phyloP scores from a whole-genome alignment of 73 alveolate genomes.

The Durusdinium trenchii region DNA sequence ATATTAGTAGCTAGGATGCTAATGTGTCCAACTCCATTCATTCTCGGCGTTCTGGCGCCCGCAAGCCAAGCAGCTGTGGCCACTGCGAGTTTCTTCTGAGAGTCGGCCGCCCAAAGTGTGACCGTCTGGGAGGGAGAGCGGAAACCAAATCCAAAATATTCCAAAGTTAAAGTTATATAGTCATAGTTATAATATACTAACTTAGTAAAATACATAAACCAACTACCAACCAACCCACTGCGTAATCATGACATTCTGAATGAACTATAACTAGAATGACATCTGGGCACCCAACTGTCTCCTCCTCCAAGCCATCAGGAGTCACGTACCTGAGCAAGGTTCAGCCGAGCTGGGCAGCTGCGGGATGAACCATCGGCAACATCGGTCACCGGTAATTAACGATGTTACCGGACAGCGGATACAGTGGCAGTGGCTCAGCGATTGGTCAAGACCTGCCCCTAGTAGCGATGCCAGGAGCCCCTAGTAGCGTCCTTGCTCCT shows the following conservation, averaged over 20 bases:
- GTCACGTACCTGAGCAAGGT: slow-evolving; percentile 15
- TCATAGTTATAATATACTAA: background rate
- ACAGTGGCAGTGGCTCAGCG: background rate
- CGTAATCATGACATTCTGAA: background rate
- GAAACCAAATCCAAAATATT: background rate
- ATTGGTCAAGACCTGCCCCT: background rate
- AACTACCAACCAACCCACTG: background rate
- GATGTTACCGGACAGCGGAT: too few relatives aligned
- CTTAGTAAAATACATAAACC: background rate
- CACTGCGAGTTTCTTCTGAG: slow-evolving; percentile 44
- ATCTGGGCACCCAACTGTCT: background rate
- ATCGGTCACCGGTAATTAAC: background rate
- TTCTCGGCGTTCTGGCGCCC: too few relatives aligned
- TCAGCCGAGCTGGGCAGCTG: background rate
- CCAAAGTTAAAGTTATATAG: background rate
- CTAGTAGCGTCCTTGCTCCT: background rate
- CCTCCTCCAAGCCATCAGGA: slow-evolving; percentile 32
- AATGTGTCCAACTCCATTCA: too few relatives aligned
- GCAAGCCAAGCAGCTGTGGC: background rate
- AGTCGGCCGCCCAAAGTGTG: slow-evolving; percentile 33
- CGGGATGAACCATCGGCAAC: background rate
- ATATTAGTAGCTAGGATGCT: too few relatives aligned
- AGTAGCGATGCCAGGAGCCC: too few relatives aligned
- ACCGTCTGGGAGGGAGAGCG: background rate
- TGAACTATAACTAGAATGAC: background rate